Base-by-base conservation (phyloP, 805 yeast species). In the Danielozyma ontarioensis region DNA sequence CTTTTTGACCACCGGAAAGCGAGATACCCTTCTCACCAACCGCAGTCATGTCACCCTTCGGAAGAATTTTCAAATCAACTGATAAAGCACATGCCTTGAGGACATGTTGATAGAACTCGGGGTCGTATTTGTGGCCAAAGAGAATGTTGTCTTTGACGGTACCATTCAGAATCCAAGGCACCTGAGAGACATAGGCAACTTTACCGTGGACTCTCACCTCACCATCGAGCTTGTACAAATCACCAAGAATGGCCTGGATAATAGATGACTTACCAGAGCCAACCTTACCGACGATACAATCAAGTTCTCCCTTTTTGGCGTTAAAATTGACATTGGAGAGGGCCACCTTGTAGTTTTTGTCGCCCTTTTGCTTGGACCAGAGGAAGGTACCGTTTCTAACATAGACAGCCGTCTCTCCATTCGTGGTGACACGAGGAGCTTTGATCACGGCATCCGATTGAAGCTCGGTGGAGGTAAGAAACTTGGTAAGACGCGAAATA, bases 21-120 rank as follows among this genome's bases (percentile, higher is more conserved):
- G 97, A 86, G 32, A 93, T 89, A 43, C 98, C 98, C 57, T 90
- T 87, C 63, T 93, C 98, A 42, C 98, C 98, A 37, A 93, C 97
- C 47, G 84, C 77, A 4, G 98, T 93, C 32, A 70, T 70, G 55
- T 93, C 97, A 34, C 96, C 96, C 51, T 86, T 84, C 2, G 96
- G 87, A 39, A 93, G 70, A 19, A 80, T 76, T 19, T 73, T 76
- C 40, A 93, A 66, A 63, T 93, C 98, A 17, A 78, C 78, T 10
- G 70, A 59, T 46, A 93, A 72, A 11, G 95, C 96, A 69, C 98
- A 93, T 0, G 96, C 96, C 32, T 78, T 76, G 15, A 93, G 62
- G 0, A 95, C 90, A 44, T 72, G 72, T 22, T 80, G 74, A 59
- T 93, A 93, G 49, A 89, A 89, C 3, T 70, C 82, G 10, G 82